Evolutionary conservation across 2,329 filamentous ascomycete genomes (phyloP).

Genomic region (Botrytis squamosa): DNA sequence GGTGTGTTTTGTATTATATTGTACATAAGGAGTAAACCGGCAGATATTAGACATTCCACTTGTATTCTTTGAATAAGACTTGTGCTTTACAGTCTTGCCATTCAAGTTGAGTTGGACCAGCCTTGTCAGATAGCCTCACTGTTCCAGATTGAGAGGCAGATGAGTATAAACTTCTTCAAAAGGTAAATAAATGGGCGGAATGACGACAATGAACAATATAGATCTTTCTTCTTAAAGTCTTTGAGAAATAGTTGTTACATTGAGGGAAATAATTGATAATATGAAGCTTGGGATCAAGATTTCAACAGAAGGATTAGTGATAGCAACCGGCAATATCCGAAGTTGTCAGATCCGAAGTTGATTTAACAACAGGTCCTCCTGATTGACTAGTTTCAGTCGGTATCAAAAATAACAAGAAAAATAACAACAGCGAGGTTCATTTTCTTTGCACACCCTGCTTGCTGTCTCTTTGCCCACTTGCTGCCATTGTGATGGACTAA

Average conservation of each 20-base stretch:
- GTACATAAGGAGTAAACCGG: constrained; percentile 4
- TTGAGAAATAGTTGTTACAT: neutral
- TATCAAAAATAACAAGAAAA: neutral
- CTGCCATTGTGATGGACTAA: neutral
- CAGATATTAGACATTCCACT: neutral
- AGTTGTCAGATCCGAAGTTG: constrained; percentile 2
- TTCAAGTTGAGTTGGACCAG: neutral
- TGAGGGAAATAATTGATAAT: neutral
- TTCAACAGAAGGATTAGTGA: neutral
- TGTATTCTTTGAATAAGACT: neutral
- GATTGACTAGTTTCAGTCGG: constrained; percentile 1
- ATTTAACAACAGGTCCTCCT: neutral
- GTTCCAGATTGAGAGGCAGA: neutral
- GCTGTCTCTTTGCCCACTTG: neutral
- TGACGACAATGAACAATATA: neutral
- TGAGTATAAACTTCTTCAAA: neutral
- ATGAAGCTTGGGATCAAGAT: neutral
- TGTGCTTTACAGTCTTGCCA: neutral
- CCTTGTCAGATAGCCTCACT: neutral
- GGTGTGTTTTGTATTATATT: neutral
- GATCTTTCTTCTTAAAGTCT: neutral
- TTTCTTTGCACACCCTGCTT: neutral
- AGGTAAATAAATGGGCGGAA: neutral
- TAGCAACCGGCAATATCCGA: constrained; percentile 10
- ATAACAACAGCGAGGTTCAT: neutral